Evolutionary conservation across 192 early-diverging fungal species (phyloP), one percentile per base, ranked within the genome.

Genomic region (Tieghemiomyces parasiticus): DNA sequence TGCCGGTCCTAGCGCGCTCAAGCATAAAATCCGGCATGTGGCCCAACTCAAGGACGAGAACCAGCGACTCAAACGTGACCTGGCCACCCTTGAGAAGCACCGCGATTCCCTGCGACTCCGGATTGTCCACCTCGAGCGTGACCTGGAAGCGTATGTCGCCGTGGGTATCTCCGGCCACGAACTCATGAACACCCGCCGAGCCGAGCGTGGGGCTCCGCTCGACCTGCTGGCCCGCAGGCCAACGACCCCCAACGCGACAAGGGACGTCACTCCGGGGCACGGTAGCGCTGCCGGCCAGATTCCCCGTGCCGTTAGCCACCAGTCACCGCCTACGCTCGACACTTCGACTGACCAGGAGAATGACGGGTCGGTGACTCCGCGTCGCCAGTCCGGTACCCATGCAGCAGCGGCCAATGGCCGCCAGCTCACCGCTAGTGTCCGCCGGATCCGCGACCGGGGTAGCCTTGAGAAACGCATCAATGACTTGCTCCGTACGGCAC

Each of bases 41-140:
- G 34, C 31, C 14, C 54, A 56, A 14, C 54, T 56, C 28, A 56
- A 56, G 54, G 54, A 56, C 12, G 54, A 56, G 34, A 56, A 56
- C 16, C 33, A 30, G 29, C 30, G 19, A 8, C 54, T 56, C 14
- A 56, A 56, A 29, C 54, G 54, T 0, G 34, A 56, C 24, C 20
- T 28, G 16, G 29, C 20, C 2, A 19, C 54, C 31, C 54, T 56
- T 4, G 54, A 56, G 24, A 56, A 56, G 29, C 20, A 20, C 29
- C 54, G 54, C 29, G 54, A 56, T 33, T 35, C 54, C 24, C 33
- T 56, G 16, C 54, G 54, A 0, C 54, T 31, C 20, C 54, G 54
- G 2, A 35, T 56, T 20, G 34, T 30, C 13, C 54, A 56, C 32
- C 33, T 56, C 16, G 54, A 56, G 24, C 54, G 54, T 33, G 54